Conservation (phyloP, 129 eudicot species). For the carrot (Daucus carota) region DH1_v3.0 NC_030385.2:4666501-4667000, state of each 20-base stretch:
- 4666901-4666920: conserved; percentile 47
- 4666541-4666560: too few relatives aligned
- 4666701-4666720: conserved; percentile 24
- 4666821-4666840: conserved; percentile 56
- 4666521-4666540: too few relatives aligned
- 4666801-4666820: conserved; percentile 16
- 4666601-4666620: neutral
- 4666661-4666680: neutral
- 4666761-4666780: conserved; percentile 40
- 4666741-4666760: conserved; percentile 10
- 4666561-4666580: neutral
- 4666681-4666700: conserved; percentile 15
- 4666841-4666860: conserved; percentile 31
- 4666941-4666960: conserved; percentile 80
- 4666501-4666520: too few relatives aligned
- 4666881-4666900: conserved; percentile 14
- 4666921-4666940: conserved; percentile 50
- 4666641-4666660: conserved; percentile 7
- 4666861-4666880: conserved; percentile 21
- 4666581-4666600: neutral
- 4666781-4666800: conserved; percentile 6
- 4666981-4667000: conserved; percentile 59
- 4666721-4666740: conserved; percentile 22
- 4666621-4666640: neutral
- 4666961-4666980: conserved; percentile 69